Base-by-base conservation (phyloP, 2,329 filamentous ascomycete species). In the Ophiostoma quercus region DNA sequence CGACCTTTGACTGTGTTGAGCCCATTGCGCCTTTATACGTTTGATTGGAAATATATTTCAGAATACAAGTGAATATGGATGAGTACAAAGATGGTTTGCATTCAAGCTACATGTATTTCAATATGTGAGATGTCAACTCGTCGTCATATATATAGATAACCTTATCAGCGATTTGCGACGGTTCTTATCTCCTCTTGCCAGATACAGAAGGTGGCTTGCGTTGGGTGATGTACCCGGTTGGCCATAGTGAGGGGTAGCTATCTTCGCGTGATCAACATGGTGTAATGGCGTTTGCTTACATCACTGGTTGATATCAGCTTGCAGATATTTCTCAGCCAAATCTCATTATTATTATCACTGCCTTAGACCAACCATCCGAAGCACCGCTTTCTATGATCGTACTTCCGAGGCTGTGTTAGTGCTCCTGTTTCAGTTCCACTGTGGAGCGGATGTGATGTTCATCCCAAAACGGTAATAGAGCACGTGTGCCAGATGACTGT, bases 181-280 rank as follows among this genome's bases (percentile, higher is more conserved):
- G 11, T 25, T 12, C 57, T 62, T 34, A 62, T 62, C 57, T 32
- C 7, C n/a, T 16, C 57, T 34, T 62, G 12, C 57, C 25, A 32
- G 57, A 62, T 62, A 62, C 7, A 62, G 57, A 29, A 62, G 57
- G 57, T 62, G 25, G 57, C 25, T 62, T 62, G 25, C 57, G 11
- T 32, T 32, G 9, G 8, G 11, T 22, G 3, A 32, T 32, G 57
- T 62, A 62, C 57, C 57, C 11, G 22, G 57, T 6, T 62, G 57
- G 57, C 25, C 57, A 29, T 32, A 7, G 32, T 62, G 57, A 62
- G 57, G 57, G 57, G 57, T 62, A 25, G 57, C 25, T 62, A 25
- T 9, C 25, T 62, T 29, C n/a, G 51, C 25, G 25, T 62, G 57
- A 62, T 62, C 51, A 16, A 25, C 11, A 32, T 29, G n/a, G 54